Base-by-base conservation (phyloP, 805 yeast species). In the Saccharomyces jurei region DNA sequence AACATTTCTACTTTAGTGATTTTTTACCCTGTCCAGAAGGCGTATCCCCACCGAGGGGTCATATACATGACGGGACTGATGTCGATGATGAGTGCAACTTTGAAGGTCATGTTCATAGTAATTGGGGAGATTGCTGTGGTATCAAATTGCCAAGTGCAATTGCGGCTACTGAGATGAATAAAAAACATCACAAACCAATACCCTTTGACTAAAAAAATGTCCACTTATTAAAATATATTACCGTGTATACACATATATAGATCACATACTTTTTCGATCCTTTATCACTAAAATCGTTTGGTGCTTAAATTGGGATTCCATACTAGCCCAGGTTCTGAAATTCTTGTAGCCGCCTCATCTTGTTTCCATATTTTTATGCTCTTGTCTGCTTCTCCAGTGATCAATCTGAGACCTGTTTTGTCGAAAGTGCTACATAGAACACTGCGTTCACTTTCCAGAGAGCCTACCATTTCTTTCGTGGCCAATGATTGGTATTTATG, bases 51-150 rank as follows among this genome's bases (percentile, higher is more conserved):
- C 62, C 73, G 5, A 70, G 68, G 49, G 71, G 65, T 1, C 64
- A 65, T 17, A 56, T 56, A 4, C 58, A 55, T n/a, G 26, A 9
- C n/a, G 56, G 47, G 11, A 71, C 67, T 2, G 65, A 66, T 13
- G 65, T 57, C 4, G 63, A 61, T 6, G 69, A 61, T 17, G 68
- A 66, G 26, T 74, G 71, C 30, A 31, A 49, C 9, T 49, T 48
- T 50, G 64, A 57, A 52, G 71, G 62, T 44, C 70, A 70, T 51
- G 70, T 66, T 55, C 75, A 74, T 49, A 77, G 75, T 46, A 83
- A 88, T 2, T 94, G 96, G 96, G 98, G 96, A 8, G 98, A 94
- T 68, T 94, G 99, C 65, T 94, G 99, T 74, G 99, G 99, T 6
- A 94, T 94, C 51, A 88, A 89, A 65, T 80, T 94, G 1, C 99